Percentiles rank a stretch among this genome's conserved stretches.
These are phyloP conservation scores for Cladosporium sp. DNA, from an alignment of 2,329 filamentous ascomycete genomes.

Conservation along the genomic window DNA sequence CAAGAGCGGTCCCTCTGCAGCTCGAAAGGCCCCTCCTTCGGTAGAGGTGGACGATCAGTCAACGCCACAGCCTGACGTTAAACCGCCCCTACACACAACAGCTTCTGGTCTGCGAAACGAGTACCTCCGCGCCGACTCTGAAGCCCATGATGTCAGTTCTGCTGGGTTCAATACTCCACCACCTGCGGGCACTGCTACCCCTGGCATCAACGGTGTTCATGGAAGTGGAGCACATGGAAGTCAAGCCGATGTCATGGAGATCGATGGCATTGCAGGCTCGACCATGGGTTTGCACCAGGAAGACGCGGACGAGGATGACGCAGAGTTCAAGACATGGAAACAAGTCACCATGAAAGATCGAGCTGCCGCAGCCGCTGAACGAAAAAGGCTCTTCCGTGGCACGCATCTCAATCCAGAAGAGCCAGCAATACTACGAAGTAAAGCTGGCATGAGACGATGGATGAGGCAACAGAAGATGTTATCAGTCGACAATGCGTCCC, in stretches of 20 bases:
- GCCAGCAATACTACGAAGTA: constrained; percentile 80
- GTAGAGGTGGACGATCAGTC: constrained; percentile 68
- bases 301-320: constrained; percentile 81
- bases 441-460: constrained; percentile 87
- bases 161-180: constrained; percentile 87
- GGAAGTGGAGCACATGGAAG: constrained; percentile 62
- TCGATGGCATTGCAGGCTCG: constrained; percentile 70
- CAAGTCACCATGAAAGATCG: constrained; percentile 97
- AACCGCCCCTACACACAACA: constrained; percentile 60
- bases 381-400: constrained; percentile 81
- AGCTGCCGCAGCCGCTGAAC: constrained; percentile 80
- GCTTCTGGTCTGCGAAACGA: constrained; percentile 55
- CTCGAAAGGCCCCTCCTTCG: constrained; percentile 41
- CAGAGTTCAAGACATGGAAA: constrained; percentile 96
- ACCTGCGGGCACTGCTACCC: constrained; percentile 68
- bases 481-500: constrained; percentile 46
- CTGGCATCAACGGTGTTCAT: constrained; percentile 69
- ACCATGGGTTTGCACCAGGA: constrained; percentile 69
- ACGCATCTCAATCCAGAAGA: constrained; percentile 84
- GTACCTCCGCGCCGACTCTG: constrained; percentile 68
- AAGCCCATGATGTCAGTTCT: constrained; percentile 70
- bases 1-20: constrained; percentile 53
- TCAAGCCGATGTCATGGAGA: constrained; percentile 82
- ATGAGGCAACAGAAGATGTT: constrained; percentile 69
- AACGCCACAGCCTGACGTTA: constrained; percentile 74